A percentile compares a stretch with the other conserved stretches of the same genome.
Evolutionary conservation across 2,329 filamentous ascomycete species (phyloP).

Genomic region (Penicillium oxalicum): DNA sequence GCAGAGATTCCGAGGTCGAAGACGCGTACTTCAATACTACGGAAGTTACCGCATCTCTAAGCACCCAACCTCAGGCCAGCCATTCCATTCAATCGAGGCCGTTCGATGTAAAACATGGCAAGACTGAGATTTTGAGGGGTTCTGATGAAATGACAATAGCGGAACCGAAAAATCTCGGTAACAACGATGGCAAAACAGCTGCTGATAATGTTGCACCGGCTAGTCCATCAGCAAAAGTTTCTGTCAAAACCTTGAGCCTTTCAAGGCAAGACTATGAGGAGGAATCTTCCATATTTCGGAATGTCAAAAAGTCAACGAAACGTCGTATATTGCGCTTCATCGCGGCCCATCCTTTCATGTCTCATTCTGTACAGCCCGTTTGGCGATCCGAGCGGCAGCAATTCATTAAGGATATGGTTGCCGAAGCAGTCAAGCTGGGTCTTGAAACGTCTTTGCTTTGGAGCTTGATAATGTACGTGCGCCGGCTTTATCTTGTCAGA

Average conservation of each 20-base stretch:
- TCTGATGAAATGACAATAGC: too few species aligned
- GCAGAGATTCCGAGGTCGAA: not conserved
- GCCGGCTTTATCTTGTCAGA: constrained; percentile 17
- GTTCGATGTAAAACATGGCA: too few species aligned
- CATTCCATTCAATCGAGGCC: too few species aligned
- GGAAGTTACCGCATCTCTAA: too few species aligned
- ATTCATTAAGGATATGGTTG: constrained; percentile 18
- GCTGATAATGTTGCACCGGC: not conserved
- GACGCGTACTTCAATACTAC: not conserved
- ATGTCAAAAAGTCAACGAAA: constrained; percentile 4
- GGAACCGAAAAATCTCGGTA: not conserved
- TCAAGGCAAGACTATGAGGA: constrained; percentile 1
- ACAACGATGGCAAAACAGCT: not conserved
- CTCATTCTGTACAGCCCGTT: constrained; percentile 11
- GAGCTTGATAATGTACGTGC: constrained; percentile 18
- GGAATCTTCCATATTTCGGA: constrained; percentile 15
- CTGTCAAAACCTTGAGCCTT: not conserved
- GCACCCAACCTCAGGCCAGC: too few species aligned
- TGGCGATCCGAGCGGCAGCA: constrained; percentile 11
- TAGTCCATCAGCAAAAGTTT: not conserved
- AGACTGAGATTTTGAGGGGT: too few species aligned
- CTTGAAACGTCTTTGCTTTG: constrained; percentile 10
- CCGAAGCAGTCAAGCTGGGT: constrained; percentile 11
- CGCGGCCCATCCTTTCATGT: constrained; percentile 16
- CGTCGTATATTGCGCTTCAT: constrained; percentile 15